Base-by-base conservation (phyloP, 192 early-diverging fungal genomes). In the Backusella psychrophila region DNA sequence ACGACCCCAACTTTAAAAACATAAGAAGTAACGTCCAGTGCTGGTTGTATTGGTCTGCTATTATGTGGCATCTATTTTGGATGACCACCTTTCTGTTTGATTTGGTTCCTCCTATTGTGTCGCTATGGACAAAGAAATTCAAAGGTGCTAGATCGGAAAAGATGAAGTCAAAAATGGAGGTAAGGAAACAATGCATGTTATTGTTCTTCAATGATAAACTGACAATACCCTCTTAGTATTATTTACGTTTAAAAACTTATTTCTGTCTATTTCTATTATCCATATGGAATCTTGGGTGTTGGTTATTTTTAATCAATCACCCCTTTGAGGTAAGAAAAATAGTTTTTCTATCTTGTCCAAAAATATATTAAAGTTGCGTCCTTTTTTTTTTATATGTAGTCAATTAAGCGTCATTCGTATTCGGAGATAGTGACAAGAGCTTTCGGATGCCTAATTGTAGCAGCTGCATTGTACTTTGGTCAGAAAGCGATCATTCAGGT, bases 21-120 rank as follows among this genome's bases (percentile, higher is more conserved):
- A 26, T 78, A 36, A 63, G 81, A 14, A 76, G 69, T 42, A 82
- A 82, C 15, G 77, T 82, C 21, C 81, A 82, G 65, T 65, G 69
- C 2, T 82, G 81, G 81, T 76, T 82, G 71, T 82, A 76, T 14
- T 82, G 81, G 81, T 69, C 81, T 0, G 81, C 81, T 14, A 42
- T 78, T 31, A 82, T 82, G 74, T 82, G 81, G 81, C 75, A 73
- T 35, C 70, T 78, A 6, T 71, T 68, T 1, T 82, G 81, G 81
- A 49, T 78, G 4, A 82, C 72, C 23, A 75, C 74, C 6, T 38
- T 82, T 26, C 29, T 82, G 23, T 71, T 78, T 59, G 81, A 82
- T 26, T 15, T 74, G 15, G 14, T 82, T n/a, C 81, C 81, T 7
- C 75, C 77, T 21, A n/a, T 71, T 23, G 75, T 76, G 1, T 77